phyloP scores from a whole-genome alignment of 1,284 basidiomycete species.

The Lentinula novae-zelandiae region DNA sequence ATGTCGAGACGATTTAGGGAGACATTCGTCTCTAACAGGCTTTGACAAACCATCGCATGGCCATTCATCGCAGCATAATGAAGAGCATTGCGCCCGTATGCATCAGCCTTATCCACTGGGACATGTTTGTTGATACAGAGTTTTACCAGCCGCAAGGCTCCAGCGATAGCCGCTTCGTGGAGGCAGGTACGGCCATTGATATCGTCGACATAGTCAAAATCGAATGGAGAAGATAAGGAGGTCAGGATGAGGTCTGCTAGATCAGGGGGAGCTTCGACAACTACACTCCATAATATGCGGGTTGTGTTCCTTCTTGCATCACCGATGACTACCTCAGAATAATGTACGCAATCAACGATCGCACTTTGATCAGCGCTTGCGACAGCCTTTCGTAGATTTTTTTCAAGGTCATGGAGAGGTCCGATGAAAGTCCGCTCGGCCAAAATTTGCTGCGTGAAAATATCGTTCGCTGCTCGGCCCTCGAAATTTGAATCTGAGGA shows the following conservation, averaged over 20 bases:
- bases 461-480: constrained; percentile 51
- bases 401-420: constrained; percentile 85
- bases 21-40: constrained; percentile 69
- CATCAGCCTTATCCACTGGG: constrained; percentile 67
- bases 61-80: constrained; percentile 98
- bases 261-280: constrained; percentile 74
- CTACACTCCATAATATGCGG: constrained; percentile 88
- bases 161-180: constrained; percentile 91
- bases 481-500: constrained; percentile 74
- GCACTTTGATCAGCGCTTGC: constrained; percentile 54
- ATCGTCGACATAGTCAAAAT: constrained; percentile 92
- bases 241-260: constrained; percentile 73
- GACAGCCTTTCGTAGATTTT: constrained; percentile 77
- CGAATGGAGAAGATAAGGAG: constrained; percentile 69
- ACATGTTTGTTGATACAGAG: constrained; percentile 80
- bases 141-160: constrained; percentile 76
- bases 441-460: constrained; percentile 71
- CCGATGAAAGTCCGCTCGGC: constrained; percentile 61
- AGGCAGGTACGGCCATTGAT: constrained; percentile 95
- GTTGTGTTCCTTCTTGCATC: constrained; percentile 67
- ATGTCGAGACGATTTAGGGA: constrained; percentile 76
- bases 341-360: constrained; percentile 68
- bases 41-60: constrained; percentile 73
- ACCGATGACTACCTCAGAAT: constrained; percentile 64
- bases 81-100: constrained; percentile 90